Percentiles rank a stretch among this genome's conserved stretches.
Evolutionary conservation across 495 filamentous ascomycete species (phyloP).

Genomic region (Penicillium paradoxum): DNA sequence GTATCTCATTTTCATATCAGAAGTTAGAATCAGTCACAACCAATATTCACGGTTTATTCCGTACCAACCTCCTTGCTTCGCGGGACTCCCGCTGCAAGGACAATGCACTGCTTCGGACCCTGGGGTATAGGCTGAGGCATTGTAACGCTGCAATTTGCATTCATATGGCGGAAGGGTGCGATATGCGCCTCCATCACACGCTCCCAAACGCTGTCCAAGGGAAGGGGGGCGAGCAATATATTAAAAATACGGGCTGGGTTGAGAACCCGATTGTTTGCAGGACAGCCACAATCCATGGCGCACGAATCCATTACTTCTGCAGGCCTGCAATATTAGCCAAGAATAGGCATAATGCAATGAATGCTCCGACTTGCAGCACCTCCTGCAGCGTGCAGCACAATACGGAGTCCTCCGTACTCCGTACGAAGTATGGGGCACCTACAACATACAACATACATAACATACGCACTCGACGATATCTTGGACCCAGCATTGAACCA

Average conservation of each 20-base stretch:
- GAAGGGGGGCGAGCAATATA: not conserved
- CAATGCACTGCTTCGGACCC: not conserved
- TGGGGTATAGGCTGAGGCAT: not conserved
- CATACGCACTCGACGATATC: too few relatives aligned
- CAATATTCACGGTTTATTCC: not conserved
- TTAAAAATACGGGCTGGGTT: not conserved
- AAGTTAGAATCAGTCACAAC: too few relatives aligned
- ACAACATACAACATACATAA: not conserved
- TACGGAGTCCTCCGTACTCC: not conserved
- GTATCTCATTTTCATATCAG: too few relatives aligned
- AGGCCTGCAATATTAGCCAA: not conserved
- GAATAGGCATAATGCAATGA: constrained; percentile 5
- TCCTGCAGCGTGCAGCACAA: constrained; percentile 25
- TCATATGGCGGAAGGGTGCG: not conserved
- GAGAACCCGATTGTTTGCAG: not conserved
- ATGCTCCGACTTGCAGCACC: constrained; percentile 19
- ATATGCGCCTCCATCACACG: not conserved
- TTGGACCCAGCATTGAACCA: not conserved
- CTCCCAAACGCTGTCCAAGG: not conserved
- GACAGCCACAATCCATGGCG: not conserved
- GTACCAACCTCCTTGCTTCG: not conserved
- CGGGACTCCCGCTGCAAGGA: not conserved
- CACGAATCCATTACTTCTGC: not conserved
- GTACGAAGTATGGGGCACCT: too few relatives aligned
- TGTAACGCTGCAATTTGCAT: not conserved